Base-by-base conservation (phyloP, 257 asterid species). In the Solanum arcanum region DNA sequence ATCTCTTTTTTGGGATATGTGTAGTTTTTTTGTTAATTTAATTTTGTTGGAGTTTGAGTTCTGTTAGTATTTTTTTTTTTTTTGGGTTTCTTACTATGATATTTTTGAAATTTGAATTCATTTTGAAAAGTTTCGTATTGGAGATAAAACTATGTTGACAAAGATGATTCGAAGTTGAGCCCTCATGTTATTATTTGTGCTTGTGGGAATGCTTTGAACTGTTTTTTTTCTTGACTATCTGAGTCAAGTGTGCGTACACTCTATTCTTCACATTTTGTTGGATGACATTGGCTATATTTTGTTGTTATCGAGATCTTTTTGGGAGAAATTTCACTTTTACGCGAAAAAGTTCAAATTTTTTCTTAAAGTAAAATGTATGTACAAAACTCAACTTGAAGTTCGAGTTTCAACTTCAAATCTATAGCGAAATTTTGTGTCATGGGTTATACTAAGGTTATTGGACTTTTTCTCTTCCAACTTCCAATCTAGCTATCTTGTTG, bases 41-140 rank as follows among this genome's bases (percentile, higher is more conserved):
- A 8, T 13, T 64, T 64, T 64, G 35, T 25, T 64, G 72, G 16
- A 64, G 18, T n/a, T 64, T 64, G 72, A 25, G 33, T 64, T 3
- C 2, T n/a, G 16, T 64, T 64, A 64, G 5, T 64, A 64, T 60
- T 0, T 21, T n/a, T 64, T 64, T 64, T n/a, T 12, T n/a, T 64
- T 52, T 52, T 16, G 7, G 23, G 2, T 18, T 52, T 52, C 62
- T 52, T 52, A 52, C 2, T 6, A 0, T 6, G 8, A 7, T 52
- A 52, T 18, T 18, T 52, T 52, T 7, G 4, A 3, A 52, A 0
- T 52, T 52, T 0, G n/a, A 52, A 52, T 52, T 52, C 4, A 52
- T 0, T 0, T 52, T 0, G 9, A 9, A 52, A 52, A 52, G 4
- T 52, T 0, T 52, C 2, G 3, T 52, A 52, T 52, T 18, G 10